Evolutionary conservation across 1,284 basidiomycete genomes (phyloP).

Genomic region (Papiliotrema fonsecae): DNA sequence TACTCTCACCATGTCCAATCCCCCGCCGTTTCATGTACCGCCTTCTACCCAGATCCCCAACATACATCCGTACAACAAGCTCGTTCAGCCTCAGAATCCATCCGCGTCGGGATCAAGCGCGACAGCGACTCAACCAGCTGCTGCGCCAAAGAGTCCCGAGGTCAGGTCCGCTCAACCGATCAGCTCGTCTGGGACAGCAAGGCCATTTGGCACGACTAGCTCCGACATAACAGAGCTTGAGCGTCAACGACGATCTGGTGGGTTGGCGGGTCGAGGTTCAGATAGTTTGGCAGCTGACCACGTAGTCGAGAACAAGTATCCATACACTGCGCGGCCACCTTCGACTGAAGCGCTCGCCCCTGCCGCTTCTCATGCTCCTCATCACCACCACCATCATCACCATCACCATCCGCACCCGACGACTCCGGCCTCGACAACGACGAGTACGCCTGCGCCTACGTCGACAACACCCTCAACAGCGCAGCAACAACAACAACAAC

Average conservation of each 20-base stretch:
- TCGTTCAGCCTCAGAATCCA: no score
- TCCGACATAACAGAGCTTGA: not conserved
- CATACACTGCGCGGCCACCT: not conserved
- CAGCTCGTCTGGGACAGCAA: no score
- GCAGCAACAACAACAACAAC: not conserved
- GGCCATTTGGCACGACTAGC: no score
- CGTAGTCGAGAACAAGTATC: not conserved
- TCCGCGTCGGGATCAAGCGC: no score
- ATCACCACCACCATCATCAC: conserved; percentile 2
- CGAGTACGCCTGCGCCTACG: not conserved
- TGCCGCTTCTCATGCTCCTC: no score
- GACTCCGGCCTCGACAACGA: not conserved
- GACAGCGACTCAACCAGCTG: not conserved
- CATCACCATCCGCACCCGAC: not conserved
- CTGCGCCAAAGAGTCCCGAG: no score
- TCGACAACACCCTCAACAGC: not conserved
- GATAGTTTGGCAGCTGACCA: not conserved
- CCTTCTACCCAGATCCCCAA: not conserved
- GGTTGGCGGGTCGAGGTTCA: no score
- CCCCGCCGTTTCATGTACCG: not conserved
- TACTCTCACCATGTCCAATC: not conserved
- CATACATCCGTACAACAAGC: conserved; percentile 2
- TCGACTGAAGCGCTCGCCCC: no score
- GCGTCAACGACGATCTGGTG: not conserved
- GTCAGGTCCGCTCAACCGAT: no score